Evolutionary conservation across 164 flowering plant species (phyloP), one percentile per base, ranked within the genome.

Genomic region (Vitis rupestris): DNA sequence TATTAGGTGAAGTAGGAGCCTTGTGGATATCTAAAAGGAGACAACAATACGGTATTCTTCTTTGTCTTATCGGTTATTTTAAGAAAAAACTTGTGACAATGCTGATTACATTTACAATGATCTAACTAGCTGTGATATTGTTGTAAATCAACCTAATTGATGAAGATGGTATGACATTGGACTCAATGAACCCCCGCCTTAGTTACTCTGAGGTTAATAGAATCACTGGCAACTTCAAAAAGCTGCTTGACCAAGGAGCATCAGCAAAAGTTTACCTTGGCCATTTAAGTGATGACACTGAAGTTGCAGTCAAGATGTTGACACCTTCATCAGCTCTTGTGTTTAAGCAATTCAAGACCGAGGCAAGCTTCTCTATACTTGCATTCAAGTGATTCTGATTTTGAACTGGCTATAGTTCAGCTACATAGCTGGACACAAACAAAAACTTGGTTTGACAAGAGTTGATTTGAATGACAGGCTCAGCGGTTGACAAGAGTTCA

Each of bases 241-340:
- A n/a, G 15, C 68, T 75, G 5, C 65, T 84, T 61, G 86, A 85
- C 1, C 69, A 58, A 81, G 90, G 90, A 71, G 86, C 82, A 30
- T 86, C 73, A 69, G 88, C 84, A 50, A 74, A 71, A 12, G 88
- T 84, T 29, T 84, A 77, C 63, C 78, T 64, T 70, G 90, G 88
- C 15, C 49, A 52, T 54, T 15, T 81, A 52, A 37, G 44, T 6
- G 74, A 79, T 37, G 81, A 67, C 23, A 57, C 67, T 51, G 70
- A 64, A 50, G 88, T 85, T 59, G 81, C 83, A 3, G 74, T 75
- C 15, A 78, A 76, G 70, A 58, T 74, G 67, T 75, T 79, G 1
- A 70, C 80, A 51, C 19, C 66, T 37, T 54, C 75, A 27, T 76
- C 82, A 15, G 50, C 3, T 55, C 70, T 74, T 55, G 78, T 72